These are phyloP conservation scores for Dioscorea alata DNA, from an alignment of 106 monocot genomes.

Conservation along the genomic window DNA sequence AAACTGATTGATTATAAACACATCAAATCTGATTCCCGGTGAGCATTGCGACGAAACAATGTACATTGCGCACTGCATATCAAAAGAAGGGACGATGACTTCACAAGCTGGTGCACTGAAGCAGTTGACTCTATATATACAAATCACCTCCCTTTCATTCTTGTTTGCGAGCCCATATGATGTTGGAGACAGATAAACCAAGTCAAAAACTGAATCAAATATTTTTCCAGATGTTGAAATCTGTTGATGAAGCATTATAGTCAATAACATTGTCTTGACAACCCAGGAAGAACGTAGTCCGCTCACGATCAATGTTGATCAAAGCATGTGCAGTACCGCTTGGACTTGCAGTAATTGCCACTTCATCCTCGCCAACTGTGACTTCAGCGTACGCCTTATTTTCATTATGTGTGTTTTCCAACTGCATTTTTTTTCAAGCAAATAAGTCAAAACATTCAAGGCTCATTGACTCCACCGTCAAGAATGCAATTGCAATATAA, in stretches of 20 bases:
- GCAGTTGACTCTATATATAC: too few species aligned
- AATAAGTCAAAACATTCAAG: neutral
- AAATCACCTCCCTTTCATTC: too few species aligned
- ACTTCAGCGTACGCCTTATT: conserved; percentile 61
- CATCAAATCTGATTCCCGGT: too few species aligned
- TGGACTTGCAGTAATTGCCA: conserved; percentile 49
- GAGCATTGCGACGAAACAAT: too few species aligned
- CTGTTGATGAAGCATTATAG: conserved; percentile 41
- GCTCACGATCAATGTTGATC: conserved; percentile 39
- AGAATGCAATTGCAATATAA: neutral
- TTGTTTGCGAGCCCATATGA: too few species aligned
- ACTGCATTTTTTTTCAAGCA: conserved; percentile 12
- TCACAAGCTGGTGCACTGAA: too few species aligned
- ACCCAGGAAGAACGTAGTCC: conserved; percentile 51
- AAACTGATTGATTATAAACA: too few species aligned
- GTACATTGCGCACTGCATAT: too few species aligned
- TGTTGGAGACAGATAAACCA: too few species aligned
- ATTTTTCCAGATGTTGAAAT: conserved; percentile 66
- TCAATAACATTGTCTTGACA: conserved; percentile 44
- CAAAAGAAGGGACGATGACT: too few species aligned
- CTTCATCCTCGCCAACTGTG: conserved; percentile 40
- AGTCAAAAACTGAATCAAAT: conserved; percentile 15
- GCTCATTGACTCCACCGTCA: neutral
- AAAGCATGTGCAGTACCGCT: conserved; percentile 68
- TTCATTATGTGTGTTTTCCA: conserved; percentile 41